Conservation (phyloP, 2,329 filamentous ascomycete species). For the Apiospora saccharicola region DNA sequence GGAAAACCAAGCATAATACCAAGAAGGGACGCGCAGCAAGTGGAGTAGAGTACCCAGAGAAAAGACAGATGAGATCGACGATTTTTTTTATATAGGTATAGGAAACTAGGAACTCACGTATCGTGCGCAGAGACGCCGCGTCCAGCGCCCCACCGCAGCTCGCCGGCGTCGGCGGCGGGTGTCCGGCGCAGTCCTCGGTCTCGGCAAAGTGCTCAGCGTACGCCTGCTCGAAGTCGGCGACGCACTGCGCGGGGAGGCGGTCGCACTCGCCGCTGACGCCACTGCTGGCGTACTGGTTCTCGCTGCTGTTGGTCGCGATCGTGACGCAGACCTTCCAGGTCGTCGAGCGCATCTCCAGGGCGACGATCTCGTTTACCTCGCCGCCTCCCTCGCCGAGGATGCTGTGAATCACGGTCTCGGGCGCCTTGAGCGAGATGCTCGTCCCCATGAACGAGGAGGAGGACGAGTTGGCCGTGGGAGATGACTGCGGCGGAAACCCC, state of each 20-base stretch:
- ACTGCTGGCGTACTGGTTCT: conserved; percentile 32
- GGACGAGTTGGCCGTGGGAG: conserved; percentile 3
- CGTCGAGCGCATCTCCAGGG: conserved; percentile 32
- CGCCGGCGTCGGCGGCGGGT: conserved; percentile 35
- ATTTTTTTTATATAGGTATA: no score
- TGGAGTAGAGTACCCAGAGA: background rate
- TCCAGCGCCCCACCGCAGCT: conserved; percentile 36
- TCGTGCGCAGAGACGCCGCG: conserved; percentile 33
- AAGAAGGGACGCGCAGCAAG: background rate
- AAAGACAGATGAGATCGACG: background rate
- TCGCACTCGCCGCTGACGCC: conserved; percentile 30
- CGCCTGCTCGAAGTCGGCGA: conserved; percentile 37
- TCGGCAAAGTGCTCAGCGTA: conserved; percentile 36
- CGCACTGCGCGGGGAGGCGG: conserved; percentile 35
- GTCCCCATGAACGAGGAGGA: conserved; percentile 37
- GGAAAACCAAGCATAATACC: no score
- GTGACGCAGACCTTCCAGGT: conserved; percentile 41
- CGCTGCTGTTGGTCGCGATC: conserved; percentile 34
- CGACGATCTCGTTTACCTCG: background rate
- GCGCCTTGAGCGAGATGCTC: conserved; percentile 37
- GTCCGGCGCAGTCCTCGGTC: conserved; percentile 37
- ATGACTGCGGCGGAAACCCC: background rate
- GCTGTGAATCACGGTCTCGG: conserved; percentile 28
- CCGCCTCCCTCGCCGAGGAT: conserved; percentile 26
- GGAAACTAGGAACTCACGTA: conserved; percentile 37